Evolutionary conservation across 495 filamentous ascomycete species (phyloP).

Genomic region (Copromyces sp.): DNA sequence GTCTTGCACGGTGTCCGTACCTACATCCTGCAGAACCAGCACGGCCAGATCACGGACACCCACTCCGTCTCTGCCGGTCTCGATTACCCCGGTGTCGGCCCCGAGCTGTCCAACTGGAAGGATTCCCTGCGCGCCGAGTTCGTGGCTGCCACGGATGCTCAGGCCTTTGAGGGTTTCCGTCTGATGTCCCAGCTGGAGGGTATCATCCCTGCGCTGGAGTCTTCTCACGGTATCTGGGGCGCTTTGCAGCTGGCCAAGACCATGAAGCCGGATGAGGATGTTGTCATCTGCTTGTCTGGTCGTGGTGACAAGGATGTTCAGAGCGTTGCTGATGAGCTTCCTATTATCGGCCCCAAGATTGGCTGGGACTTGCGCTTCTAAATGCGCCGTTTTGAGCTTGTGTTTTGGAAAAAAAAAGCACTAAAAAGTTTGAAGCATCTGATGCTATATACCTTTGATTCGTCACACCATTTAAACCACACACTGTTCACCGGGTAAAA

Average conservation of each 20-base stretch:
- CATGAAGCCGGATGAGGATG: slow-evolving; percentile 76
- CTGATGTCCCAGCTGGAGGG: slow-evolving; percentile 78
- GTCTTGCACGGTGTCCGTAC: slow-evolving; percentile 94
- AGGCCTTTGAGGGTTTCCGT: slow-evolving; percentile 85
- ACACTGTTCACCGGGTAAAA: background rate
- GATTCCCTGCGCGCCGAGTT: slow-evolving; percentile 77
- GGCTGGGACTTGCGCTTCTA: slow-evolving; percentile 87
- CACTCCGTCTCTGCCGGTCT: slow-evolving; percentile 96
- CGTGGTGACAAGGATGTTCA: slow-evolving; percentile 97
- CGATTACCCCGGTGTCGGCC: slow-evolving; percentile 94
- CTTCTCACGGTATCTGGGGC: slow-evolving; percentile 84
- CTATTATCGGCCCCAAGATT: slow-evolving; percentile 79
- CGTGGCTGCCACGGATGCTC: slow-evolving; percentile 81
- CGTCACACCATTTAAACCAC: background rate
- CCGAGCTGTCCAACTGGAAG: slow-evolving; percentile 88
- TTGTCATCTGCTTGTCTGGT: slow-evolving; percentile 91
- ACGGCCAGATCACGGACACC: slow-evolving; percentile 89
- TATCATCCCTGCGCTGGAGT: slow-evolving; percentile 93
- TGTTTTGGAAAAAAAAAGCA: background rate
- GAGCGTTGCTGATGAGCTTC: slow-evolving; percentile 91
- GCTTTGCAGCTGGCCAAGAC: slow-evolving; percentile 83
- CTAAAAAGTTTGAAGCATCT: background rate
- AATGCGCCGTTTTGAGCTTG: background rate
- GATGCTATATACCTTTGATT: background rate
- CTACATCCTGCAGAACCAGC: slow-evolving; percentile 82